Evolutionary conservation across 1,284 basidiomycete genomes (phyloP).

Genomic region (Trichosporon sp.): DNA sequence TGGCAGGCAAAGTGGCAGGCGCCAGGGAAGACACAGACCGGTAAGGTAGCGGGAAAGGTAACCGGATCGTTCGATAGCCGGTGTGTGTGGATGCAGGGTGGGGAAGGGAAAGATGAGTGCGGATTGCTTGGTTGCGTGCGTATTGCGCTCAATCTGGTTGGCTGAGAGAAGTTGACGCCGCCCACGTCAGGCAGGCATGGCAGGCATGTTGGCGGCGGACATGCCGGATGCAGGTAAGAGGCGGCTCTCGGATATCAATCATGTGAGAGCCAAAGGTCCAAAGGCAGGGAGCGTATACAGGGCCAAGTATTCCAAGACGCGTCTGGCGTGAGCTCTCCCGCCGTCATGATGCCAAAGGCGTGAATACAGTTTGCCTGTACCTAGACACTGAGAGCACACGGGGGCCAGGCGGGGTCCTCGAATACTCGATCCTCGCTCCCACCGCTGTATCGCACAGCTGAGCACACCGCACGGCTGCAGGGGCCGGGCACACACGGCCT

Average conservation of each 20-base stretch:
- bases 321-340: not conserved
- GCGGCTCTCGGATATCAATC: conserved; percentile 1
- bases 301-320: not conserved
- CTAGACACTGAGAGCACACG: not conserved
- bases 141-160: not conserved
- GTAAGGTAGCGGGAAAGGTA: not conserved
- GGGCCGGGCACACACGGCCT: not conserved
- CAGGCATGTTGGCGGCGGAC: not conserved
- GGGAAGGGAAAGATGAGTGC: not conserved
- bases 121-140: not conserved
- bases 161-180: not conserved
- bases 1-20: not conserved
- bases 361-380: not conserved
- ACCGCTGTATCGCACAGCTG: not conserved
- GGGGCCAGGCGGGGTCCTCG: not conserved
- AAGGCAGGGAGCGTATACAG: not conserved
- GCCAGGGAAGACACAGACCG: no score
- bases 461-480: not conserved
- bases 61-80: not conserved
- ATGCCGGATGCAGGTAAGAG: not conserved
- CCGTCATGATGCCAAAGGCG: not conserved
- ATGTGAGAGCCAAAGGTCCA: not conserved
- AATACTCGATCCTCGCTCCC: not conserved
- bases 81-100: not conserved
- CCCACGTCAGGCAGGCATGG: not conserved